phyloP scores from a whole-genome alignment of 768 basidiomycete genomes.

The Chalciporus piperatus region DNA sequence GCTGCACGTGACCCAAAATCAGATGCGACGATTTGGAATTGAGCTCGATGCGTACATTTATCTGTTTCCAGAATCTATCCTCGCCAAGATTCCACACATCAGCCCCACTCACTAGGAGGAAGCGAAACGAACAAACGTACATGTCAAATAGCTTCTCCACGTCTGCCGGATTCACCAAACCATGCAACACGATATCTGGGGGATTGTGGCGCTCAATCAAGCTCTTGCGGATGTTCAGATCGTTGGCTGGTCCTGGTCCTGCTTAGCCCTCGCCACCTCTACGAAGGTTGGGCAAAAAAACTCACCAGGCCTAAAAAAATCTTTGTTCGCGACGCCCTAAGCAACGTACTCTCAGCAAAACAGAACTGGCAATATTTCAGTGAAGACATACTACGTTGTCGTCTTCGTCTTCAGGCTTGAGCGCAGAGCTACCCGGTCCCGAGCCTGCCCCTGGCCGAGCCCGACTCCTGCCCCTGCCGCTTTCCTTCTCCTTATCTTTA shows the following conservation, averaged over 20 bases:
- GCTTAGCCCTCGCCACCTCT: not conserved
- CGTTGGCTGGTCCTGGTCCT: slow-evolving; percentile 60
- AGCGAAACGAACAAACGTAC: slow-evolving; percentile 40
- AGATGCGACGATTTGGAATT: not conserved
- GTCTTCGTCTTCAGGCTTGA: slow-evolving; percentile 49
- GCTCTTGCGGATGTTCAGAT: slow-evolving; percentile 64
- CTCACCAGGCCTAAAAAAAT: slow-evolving; percentile 75
- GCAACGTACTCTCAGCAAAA: slow-evolving; percentile 10
- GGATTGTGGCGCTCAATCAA: slow-evolving; percentile 77
- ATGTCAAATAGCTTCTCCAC: slow-evolving; percentile 84
- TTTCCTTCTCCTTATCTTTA: slow-evolving; percentile 43
- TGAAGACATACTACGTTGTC: slow-evolving; percentile 53
- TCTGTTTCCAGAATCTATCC: slow-evolving; percentile 61
- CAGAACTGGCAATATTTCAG: not conserved
- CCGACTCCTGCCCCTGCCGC: slow-evolving; percentile 39
- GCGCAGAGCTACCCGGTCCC: slow-evolving; percentile 2
- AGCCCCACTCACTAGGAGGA: not conserved
- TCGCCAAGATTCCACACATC: not conserved
- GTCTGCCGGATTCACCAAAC: slow-evolving; percentile 72
- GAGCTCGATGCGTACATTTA: slow-evolving; percentile 52
- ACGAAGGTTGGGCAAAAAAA: not conserved
- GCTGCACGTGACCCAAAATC: slow-evolving; percentile 28
- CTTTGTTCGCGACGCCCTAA: slow-evolving; percentile 78
- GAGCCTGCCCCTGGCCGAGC: slow-evolving; percentile 25
- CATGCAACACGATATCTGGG: slow-evolving; percentile 79